Conservation (phyloP, 257 asterid genomes). For the Solanum piurae region DNA sequence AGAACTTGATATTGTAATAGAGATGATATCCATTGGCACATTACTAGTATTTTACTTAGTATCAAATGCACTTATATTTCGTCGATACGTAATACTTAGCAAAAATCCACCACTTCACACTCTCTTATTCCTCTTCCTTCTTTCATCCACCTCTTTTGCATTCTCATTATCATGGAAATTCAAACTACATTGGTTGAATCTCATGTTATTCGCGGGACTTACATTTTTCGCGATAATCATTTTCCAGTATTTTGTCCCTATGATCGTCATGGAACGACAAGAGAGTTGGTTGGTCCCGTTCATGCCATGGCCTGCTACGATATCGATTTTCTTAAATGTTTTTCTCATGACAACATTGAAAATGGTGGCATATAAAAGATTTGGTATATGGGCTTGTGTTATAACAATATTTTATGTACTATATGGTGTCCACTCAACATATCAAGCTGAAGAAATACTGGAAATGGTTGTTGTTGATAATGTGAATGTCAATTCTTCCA, state of each 20-base stretch:
- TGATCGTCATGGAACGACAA: neutral
- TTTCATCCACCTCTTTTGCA: slow-evolving; percentile 17
- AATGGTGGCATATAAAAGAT: slow-evolving; percentile 20
- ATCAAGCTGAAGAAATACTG: slow-evolving; percentile 17
- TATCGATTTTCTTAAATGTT: slow-evolving; percentile 27
- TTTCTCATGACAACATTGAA: slow-evolving; percentile 26
- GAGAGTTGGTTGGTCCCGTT: slow-evolving; percentile 25
- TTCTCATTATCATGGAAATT: slow-evolving; percentile 28
- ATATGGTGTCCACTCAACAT: slow-evolving; percentile 36
- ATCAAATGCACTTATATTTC: slow-evolving; percentile 25
- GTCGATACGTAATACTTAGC: slow-evolving; percentile 9
- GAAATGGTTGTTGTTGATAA: neutral
- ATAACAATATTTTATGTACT: slow-evolving; percentile 18
- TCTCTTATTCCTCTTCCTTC: slow-evolving; percentile 20
- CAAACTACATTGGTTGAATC: slow-evolving; percentile 18
- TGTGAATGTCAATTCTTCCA: neutral
- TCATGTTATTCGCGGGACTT: slow-evolving; percentile 1
- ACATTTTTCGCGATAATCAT: neutral
- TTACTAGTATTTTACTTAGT: slow-evolving; percentile 35
- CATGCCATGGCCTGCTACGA: slow-evolving; percentile 37
- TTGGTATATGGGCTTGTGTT: slow-evolving; percentile 26
- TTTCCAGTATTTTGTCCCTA: slow-evolving; percentile 5
- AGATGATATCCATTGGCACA: slow-evolving; percentile 33
- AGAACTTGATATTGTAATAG: slow-evolving; percentile 28
- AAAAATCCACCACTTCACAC: slow-evolving; percentile 11